phyloP scores from a whole-genome alignment of 2,329 filamentous ascomycete genomes.

The Plenodomus tracheiphilus region DNA sequence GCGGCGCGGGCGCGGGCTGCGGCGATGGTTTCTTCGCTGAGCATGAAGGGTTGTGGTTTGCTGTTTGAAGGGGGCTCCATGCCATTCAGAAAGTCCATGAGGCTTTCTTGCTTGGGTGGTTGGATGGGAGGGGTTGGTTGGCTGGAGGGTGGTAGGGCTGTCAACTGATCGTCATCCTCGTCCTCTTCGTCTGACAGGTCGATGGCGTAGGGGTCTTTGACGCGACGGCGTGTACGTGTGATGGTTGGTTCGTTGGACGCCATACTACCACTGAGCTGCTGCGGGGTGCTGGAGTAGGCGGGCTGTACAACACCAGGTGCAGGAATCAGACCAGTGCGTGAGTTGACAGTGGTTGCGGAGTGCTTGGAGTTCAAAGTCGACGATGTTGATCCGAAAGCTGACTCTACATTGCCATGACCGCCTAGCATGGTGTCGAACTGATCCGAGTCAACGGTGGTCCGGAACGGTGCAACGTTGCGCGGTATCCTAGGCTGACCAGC shows the following conservation, averaged over 20 bases:
- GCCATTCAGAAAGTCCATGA: conserved; percentile 74
- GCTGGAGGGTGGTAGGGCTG: conserved; percentile 48
- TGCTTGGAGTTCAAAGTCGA: conserved; percentile 43
- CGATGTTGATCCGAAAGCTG: conserved; percentile 40
- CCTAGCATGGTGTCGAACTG: conserved; percentile 58
- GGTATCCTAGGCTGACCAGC: conserved; percentile 72
- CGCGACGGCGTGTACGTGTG: conserved; percentile 73
- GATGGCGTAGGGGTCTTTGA: conserved; percentile 91
- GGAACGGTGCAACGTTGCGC: conserved; percentile 80
- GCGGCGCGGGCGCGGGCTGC: conserved; percentile 36
- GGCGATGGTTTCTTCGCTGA: conserved; percentile 37
- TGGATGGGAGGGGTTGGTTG: conserved; percentile 9
- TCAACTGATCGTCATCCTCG: conserved; percentile 54
- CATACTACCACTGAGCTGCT: conserved; percentile 40
- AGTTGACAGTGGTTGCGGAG: conserved; percentile 68
- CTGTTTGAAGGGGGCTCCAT: conserved; percentile 62
- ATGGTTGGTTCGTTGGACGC: conserved; percentile 56
- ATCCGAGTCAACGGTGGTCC: conserved; percentile 83
- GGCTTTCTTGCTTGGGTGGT: conserved; percentile 54
- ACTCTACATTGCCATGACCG: conserved; percentile 37
- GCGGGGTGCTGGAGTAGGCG: conserved; percentile 41
- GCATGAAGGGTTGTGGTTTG: conserved; percentile 39
- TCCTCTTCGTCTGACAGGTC: conserved; percentile 59
- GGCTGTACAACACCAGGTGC: conserved; percentile 38
- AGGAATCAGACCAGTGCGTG: conserved; percentile 68